Conservation (phyloP, 106 monocot genomes). For the Allium fistulosum region DNA sequence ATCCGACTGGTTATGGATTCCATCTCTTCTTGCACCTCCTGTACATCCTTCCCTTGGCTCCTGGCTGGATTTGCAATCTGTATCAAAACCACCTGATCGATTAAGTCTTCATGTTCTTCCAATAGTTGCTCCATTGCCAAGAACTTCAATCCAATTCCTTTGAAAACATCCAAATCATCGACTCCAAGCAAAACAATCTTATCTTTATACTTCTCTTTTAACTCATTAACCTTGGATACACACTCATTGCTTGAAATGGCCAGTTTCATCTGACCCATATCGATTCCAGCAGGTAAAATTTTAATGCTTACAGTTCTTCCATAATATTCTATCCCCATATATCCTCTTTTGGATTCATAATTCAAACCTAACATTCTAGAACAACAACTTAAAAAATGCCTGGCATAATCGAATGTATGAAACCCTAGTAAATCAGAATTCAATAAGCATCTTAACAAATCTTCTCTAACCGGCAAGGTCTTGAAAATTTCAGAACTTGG, state of each 20-base stretch:
- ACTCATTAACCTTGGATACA: constrained; percentile 10
- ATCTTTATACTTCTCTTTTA: constrained; percentile 23
- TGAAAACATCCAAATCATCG: constrained; percentile 83
- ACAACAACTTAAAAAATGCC: constrained; percentile 75
- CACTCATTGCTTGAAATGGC: constrained; percentile 34
- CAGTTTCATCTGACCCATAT: constrained; percentile 52
- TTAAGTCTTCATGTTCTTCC: constrained; percentile 42
- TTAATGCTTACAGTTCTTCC: constrained; percentile 78
- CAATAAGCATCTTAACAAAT: constrained; percentile 58
- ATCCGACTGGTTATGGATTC: constrained; percentile 28
- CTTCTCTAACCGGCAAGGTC: constrained; percentile 71
- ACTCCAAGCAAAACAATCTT: constrained; percentile 50
- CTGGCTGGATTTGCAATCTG: constrained; percentile 89
- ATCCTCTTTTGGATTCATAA: constrained; percentile 67
- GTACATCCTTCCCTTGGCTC: constrained; percentile 73
- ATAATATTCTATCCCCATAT: constrained; percentile 72
- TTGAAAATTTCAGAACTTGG: constrained; percentile 84
- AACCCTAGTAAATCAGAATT: constrained; percentile 79
- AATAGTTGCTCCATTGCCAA: constrained; percentile 77
- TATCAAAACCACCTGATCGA: constrained; percentile 59
- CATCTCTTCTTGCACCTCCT: constrained; percentile 63
- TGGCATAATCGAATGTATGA: constrained; percentile 88
- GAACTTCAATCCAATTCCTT: constrained; percentile 91
- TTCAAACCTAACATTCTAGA: constrained; percentile 68
- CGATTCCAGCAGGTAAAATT: constrained; percentile 62